Evolutionary conservation across 2,329 filamentous ascomycete species (phyloP).

Genomic region (Balansia obtecta): DNA sequence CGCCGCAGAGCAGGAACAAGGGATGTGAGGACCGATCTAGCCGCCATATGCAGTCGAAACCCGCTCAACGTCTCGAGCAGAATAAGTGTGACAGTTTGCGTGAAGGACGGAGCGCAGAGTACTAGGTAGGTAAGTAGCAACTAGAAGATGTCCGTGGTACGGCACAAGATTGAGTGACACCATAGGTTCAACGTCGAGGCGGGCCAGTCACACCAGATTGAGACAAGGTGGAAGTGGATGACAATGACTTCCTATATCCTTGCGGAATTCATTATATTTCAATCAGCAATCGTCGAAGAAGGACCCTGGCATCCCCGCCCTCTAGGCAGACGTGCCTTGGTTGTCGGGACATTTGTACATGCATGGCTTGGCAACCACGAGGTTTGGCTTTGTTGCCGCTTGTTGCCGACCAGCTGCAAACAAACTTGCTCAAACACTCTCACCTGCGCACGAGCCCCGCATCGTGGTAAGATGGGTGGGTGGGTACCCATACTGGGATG

Average conservation of each 20-base stretch:
- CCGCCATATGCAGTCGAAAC: not conserved
- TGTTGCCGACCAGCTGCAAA: slow-evolving; percentile 4
- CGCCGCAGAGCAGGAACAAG: not conserved
- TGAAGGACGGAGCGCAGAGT: not conserved
- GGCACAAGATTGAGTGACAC: no score
- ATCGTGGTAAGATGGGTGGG: not conserved
- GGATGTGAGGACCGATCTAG: not conserved
- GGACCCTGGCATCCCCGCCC: not conserved
- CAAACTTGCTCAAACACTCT: slow-evolving; percentile 29
- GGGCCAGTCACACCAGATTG: no score
- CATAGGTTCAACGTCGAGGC: no score
- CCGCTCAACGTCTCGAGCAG: not conserved
- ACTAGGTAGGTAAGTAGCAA: no score
- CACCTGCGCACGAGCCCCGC: slow-evolving; percentile 9
- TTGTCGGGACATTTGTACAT: slow-evolving; percentile 17
- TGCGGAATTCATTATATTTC: no score
- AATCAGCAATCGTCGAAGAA: no score
- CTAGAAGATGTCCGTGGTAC: no score
- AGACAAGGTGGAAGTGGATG: no score
- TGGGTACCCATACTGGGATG: no score
- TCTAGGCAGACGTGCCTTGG: not conserved
- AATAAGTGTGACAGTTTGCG: not conserved
- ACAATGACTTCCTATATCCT: no score
- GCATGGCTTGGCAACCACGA: not conserved
- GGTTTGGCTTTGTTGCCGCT: no score